These are phyloP conservation scores for Atkinsonella hypoxylon DNA, from an alignment of 2,329 filamentous ascomycete genomes.

Conservation along the genomic window DNA sequence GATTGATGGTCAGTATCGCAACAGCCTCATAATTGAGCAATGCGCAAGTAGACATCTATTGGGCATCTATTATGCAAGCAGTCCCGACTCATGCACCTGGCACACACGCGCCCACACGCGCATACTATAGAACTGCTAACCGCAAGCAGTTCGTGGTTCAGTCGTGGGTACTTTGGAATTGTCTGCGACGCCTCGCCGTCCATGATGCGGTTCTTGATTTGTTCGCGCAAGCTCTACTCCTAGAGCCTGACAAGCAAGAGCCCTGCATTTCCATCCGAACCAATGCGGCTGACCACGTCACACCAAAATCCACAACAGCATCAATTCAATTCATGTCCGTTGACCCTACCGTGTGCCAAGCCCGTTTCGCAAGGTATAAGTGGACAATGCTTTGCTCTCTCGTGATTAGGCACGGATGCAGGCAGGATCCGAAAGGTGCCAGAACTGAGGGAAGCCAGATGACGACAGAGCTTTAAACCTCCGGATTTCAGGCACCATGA, in stretches of 20 bases:
- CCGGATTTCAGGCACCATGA: neutral
- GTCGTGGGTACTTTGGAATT: neutral
- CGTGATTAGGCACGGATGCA: constrained; percentile 7
- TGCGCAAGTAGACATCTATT: neutral
- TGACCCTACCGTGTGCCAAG: neutral
- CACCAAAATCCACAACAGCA: constrained; percentile 4
- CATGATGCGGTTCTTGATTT: neutral
- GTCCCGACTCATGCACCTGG: neutral
- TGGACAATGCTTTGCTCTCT: constrained; percentile 1
- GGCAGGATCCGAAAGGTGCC: neutral
- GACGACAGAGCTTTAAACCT: neutral
- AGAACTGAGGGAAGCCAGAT: neutral
- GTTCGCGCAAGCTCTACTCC: neutral
- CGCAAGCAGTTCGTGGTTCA: constrained; percentile 3
- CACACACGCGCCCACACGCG: neutral
- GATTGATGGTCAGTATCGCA: neutral
- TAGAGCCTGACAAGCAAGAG: neutral
- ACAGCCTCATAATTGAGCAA: neutral
- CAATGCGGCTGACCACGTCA: constrained; percentile 9
- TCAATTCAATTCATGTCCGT: neutral
- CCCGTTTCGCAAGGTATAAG: neutral
- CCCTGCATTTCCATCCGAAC: neutral
- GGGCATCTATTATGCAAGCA: constrained; percentile 1
- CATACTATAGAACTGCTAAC: neutral
- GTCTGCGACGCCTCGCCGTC: neutral